phyloP scores from a whole-genome alignment of 805 yeast genomes.

The Geotrichum ghanense region DNA sequence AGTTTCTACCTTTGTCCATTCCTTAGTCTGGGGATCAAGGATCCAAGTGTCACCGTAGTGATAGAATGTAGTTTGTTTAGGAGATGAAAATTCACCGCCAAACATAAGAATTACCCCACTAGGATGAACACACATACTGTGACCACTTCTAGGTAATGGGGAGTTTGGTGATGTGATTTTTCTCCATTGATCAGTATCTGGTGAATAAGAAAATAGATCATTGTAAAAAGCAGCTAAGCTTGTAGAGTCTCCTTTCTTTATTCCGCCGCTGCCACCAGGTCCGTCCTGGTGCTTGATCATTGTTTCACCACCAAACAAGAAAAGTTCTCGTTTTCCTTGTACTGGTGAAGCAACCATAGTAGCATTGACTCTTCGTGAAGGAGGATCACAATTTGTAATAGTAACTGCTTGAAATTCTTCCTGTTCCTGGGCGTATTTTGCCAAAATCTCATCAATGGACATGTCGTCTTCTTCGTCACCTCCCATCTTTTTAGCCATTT shows the following conservation, averaged over 20 bases:
- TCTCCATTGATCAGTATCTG: slow-evolving; percentile 77
- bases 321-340: slow-evolving; percentile 64
- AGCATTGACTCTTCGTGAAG: slow-evolving; percentile 61
- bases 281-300: slow-evolving; percentile 28
- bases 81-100: slow-evolving; percentile 96
- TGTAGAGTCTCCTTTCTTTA: not conserved
- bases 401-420: slow-evolving; percentile 62
- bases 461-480: slow-evolving; percentile 79
- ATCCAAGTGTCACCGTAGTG: slow-evolving; percentile 97
- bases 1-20: slow-evolving; percentile 79
- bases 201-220: slow-evolving; percentile 61
- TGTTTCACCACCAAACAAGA: slow-evolving; percentile 88
- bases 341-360: slow-evolving; percentile 65
- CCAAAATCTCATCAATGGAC: slow-evolving; percentile 75
- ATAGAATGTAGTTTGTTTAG: slow-evolving; percentile 89
- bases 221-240: slow-evolving; percentile 47
- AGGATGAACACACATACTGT: slow-evolving; percentile 88
- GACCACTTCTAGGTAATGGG: slow-evolving; percentile 89
- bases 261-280: slow-evolving; percentile 33
- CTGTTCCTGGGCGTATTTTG: slow-evolving; percentile 70
- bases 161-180: slow-evolving; percentile 67
- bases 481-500: slow-evolving; percentile 59
- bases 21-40: slow-evolving; percentile 69
- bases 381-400: slow-evolving; percentile 46
- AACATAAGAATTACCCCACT: slow-evolving; percentile 75